phyloP scores from a whole-genome alignment of 192 early-diverging fungal species.

The Podochytrium sp. region DNA sequence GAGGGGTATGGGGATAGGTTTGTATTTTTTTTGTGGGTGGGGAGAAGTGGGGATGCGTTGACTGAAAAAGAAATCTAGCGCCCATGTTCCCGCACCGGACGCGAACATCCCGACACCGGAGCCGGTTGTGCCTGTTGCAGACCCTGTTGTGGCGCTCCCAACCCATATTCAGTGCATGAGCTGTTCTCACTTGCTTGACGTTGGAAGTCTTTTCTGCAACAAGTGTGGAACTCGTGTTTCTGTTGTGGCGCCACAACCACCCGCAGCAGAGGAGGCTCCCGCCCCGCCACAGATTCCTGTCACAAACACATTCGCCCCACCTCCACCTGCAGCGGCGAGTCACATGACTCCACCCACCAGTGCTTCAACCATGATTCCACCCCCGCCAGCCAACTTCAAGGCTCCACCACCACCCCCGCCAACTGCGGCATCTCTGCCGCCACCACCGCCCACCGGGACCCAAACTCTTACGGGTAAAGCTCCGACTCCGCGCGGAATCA shows the following conservation, averaged over 20 bases:
- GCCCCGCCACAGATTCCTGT: background rate
- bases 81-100: background rate
- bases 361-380: background rate
- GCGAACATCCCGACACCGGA: background rate
- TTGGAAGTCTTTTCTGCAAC: slow-evolving; percentile 45
- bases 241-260: background rate
- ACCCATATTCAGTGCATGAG: slow-evolving; percentile 34
- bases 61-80: background rate
- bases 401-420: background rate
- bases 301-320: background rate
- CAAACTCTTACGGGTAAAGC: background rate
- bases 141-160: background rate
- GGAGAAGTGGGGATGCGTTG: background rate
- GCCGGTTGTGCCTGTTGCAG: background rate
- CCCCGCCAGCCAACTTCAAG: background rate
- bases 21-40: background rate
- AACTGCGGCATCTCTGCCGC: background rate
- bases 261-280: background rate
- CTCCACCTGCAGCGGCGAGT: background rate
- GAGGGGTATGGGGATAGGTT: background rate
- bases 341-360: background rate
- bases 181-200: slow-evolving; percentile 34
- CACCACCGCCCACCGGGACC: background rate
- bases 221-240: slow-evolving; percentile 42
- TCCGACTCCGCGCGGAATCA: background rate